These are phyloP conservation scores for Suillus bovinus DNA, from an alignment of 768 basidiomycete genomes.

Conservation along the genomic window DNA sequence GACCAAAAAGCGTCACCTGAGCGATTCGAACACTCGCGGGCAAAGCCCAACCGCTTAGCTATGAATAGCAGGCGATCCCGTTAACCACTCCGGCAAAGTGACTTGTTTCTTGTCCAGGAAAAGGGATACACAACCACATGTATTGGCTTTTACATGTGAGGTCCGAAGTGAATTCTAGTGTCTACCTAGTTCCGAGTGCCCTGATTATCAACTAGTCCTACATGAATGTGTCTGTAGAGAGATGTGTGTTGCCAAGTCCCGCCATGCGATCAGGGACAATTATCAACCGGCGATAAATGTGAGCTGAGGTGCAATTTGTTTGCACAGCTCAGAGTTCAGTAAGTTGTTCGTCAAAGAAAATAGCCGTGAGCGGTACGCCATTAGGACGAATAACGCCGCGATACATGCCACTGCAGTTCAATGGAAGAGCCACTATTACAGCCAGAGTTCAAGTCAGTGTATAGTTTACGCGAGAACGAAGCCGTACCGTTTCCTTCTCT, in stretches of 20 bases:
- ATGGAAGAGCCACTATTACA: constrained; percentile 62
- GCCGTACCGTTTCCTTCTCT: constrained; percentile 62
- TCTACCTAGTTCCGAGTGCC: not conserved
- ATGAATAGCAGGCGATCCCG: constrained; percentile 72
- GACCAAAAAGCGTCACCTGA: constrained; percentile 51
- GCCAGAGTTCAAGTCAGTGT: not conserved
- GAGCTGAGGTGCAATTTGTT: not conserved
- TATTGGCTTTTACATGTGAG: no score
- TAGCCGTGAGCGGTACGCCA: constrained; percentile 71
- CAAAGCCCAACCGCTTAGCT: constrained; percentile 58
- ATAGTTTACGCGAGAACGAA: not conserved
- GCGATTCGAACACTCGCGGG: constrained; percentile 65
- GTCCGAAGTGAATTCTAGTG: no score
- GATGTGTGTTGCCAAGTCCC: not conserved
- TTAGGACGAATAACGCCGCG: constrained; percentile 71
- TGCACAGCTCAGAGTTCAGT: constrained; percentile 15
- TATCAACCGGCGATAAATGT: not conserved
- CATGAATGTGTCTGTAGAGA: no score
- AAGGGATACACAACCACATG: not conserved
- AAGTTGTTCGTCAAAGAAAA: constrained; percentile 69
- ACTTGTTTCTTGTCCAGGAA: constrained; percentile 30
- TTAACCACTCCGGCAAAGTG: constrained; percentile 97
- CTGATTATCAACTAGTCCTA: not conserved
- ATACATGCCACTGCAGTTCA: constrained; percentile 84
- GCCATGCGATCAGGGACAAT: not conserved